Base-by-base conservation (phyloP, 2,329 filamentous ascomycete genomes). In the Fusarium sarcochroum region DNA sequence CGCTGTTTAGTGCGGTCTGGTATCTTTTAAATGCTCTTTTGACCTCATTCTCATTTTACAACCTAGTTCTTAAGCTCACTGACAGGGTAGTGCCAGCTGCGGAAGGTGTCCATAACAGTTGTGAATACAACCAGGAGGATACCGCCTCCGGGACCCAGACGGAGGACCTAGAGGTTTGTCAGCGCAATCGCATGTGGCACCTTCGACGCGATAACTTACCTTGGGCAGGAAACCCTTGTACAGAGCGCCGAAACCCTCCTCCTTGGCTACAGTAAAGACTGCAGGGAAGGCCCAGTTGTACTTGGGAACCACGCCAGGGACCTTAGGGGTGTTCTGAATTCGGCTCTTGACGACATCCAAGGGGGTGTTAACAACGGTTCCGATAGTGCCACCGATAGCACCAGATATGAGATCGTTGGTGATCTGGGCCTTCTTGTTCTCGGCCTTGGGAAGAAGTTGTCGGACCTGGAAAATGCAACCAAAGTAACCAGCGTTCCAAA, bases 161-260 rank as follows among this genome's bases (percentile, higher is more conserved):
- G 80, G 45, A 81, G 77, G n/a, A 82, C 79, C 79, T 81, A 44
- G 15, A 15, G 15, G 18, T 7, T 40, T 57, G 23, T 73, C 50
- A 66, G 58, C 7, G 30, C 35, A 21, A n/a, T 15, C 11, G 20
- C 4, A n/a, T 1, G 37, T 17, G 11, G 2, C 11, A 18, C 5
- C 25, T 8, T 20, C 4, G 9, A 27, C 7, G 15, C 6, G 11
- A 89, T 69, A 91, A 79, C 82, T 92, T 85, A 98, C 96, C 88
- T 99, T 99, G 72, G 96, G 96, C 67, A 96, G 77, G 87, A 99
- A 99, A 17, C 96, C 96, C 87, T 98, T 99, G 87, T 99, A 99
- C 63, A 99, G 85, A 38, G 96, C 96, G 47, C 81, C 82, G 78
- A 97, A 95, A 7, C 96, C 96, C 82, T 99, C 96, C 83, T 99